These are phyloP conservation scores for Saccharomycopsis sp. DNA, from an alignment of 805 yeast species.

Conservation along the genomic window DNA sequence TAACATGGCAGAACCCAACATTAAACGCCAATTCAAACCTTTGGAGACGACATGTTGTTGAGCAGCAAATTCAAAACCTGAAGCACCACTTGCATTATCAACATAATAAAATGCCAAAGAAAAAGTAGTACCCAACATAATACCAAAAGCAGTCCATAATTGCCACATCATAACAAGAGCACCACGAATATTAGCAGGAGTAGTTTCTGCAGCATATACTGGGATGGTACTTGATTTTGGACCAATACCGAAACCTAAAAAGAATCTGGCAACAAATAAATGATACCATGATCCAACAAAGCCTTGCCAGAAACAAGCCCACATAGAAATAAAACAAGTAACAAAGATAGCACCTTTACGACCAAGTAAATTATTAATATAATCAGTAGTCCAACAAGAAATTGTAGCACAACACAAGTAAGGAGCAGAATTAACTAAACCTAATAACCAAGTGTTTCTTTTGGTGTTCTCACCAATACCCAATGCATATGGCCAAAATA, in stretches of 20 bases:
- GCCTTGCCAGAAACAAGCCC: slow-evolving; percentile 66
- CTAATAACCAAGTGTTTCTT: slow-evolving; percentile 50
- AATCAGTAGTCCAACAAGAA: slow-evolving; percentile 60
- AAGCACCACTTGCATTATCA: slow-evolving; percentile 28
- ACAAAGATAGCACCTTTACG: slow-evolving; percentile 62
- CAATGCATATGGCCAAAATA: slow-evolving; percentile 51
- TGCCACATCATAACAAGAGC: slow-evolving; percentile 71
- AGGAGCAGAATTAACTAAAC: slow-evolving; percentile 64
- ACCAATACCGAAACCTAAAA: slow-evolving; percentile 63
- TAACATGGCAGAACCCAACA: slow-evolving; percentile 60
- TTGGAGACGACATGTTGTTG: slow-evolving; percentile 9
- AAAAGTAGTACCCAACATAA: slow-evolving; percentile 63
- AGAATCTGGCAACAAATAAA: slow-evolving; percentile 57
- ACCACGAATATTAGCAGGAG: slow-evolving; percentile 58
- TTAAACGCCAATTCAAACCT: slow-evolving; percentile 59
- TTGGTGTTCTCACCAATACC: slow-evolving; percentile 42
- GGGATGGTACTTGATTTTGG: slow-evolving; percentile 74
- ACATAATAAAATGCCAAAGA: slow-evolving; percentile 57
- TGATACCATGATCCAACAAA: slow-evolving; percentile 60
- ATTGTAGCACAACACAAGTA: slow-evolving; percentile 56
- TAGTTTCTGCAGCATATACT: slow-evolving; percentile 60
- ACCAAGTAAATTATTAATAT: slow-evolving; percentile 47
- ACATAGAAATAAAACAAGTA: slow-evolving; percentile 53
- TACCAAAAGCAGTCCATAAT: slow-evolving; percentile 68
- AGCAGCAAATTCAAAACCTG: slow-evolving; percentile 23